phyloP scores from a whole-genome alignment of 2,329 filamentous ascomycete species.

The Xylariaceae sp. region DNA sequence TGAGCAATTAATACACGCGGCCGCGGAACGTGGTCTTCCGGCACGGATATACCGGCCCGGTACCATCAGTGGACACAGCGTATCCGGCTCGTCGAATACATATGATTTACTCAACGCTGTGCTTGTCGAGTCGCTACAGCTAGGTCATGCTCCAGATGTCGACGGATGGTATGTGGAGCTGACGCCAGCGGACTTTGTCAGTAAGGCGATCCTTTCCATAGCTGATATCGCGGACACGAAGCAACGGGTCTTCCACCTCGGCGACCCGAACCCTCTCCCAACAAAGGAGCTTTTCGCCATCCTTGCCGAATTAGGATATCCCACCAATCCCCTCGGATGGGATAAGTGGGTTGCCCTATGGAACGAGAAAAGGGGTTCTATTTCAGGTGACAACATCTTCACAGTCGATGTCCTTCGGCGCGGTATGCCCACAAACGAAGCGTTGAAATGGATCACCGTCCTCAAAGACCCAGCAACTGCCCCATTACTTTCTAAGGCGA shows the following conservation, averaged over 20 bases:
- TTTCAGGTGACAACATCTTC: slow-evolving; percentile 64
- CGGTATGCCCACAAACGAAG: slow-evolving; percentile 72
- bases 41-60: slow-evolving; percentile 68
- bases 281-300: slow-evolving; percentile 60
- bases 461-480: slow-evolving; percentile 66
- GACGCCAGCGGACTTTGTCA: slow-evolving; percentile 79
- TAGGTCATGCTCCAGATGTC: slow-evolving; percentile 65
- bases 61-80: slow-evolving; percentile 73
- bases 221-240: slow-evolving; percentile 57
- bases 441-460: slow-evolving; percentile 64
- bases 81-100: slow-evolving; percentile 68
- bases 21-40: slow-evolving; percentile 61
- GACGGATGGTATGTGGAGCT: slow-evolving; percentile 75
- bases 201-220: slow-evolving; percentile 65
- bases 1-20: slow-evolving; percentile 67
- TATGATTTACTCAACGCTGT: slow-evolving; percentile 74
- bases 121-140: slow-evolving; percentile 69
- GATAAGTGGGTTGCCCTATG: slow-evolving; percentile 71
- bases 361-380: slow-evolving; percentile 62
- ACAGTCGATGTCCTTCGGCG: slow-evolving; percentile 74
- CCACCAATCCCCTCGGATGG: slow-evolving; percentile 60
- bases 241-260: slow-evolving; percentile 67
- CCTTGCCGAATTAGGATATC: slow-evolving; percentile 63
- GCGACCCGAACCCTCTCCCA: slow-evolving; percentile 65
- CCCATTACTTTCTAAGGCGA: slow-evolving; percentile 48